Evolutionary conservation across 179 eudicot species (phyloP).

Genomic region (Silene coronaria): DNA sequence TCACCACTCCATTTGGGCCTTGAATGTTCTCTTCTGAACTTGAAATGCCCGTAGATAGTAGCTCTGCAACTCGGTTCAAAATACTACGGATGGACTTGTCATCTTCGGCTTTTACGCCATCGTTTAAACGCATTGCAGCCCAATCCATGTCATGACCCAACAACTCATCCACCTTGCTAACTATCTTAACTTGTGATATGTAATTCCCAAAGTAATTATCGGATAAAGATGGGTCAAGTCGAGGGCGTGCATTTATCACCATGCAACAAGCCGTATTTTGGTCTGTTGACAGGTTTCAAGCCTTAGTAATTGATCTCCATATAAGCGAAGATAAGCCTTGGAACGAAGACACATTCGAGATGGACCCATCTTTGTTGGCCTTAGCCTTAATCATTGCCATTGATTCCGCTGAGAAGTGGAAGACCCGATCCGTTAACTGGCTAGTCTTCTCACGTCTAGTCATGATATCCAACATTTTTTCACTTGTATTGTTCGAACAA

Average conservation of each 20-base stretch:
- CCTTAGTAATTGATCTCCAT: slow-evolving; percentile 17
- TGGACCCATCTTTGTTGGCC: slow-evolving; percentile 11
- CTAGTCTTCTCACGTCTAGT: background rate
- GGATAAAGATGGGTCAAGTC: slow-evolving; percentile 10
- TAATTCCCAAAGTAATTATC: background rate
- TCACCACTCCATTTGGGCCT: background rate
- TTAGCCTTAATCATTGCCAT: slow-evolving; percentile 4
- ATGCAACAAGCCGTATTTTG: slow-evolving; percentile 3
- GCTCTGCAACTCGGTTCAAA: background rate
- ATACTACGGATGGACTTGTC: background rate
- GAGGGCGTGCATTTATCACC: background rate
- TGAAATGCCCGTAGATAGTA: background rate
- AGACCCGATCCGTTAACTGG: slow-evolving; percentile 12
- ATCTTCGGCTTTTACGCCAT: slow-evolving; percentile 3
- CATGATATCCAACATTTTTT: background rate
- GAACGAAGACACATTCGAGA: slow-evolving; percentile 8
- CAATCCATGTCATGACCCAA: slow-evolving; percentile 9
- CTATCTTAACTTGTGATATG: background rate
- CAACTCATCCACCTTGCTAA: slow-evolving; percentile 16
- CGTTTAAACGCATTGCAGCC: slow-evolving; percentile 2
- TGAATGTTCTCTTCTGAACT: background rate
- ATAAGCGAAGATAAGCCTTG: slow-evolving; percentile 6
- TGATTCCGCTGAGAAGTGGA: slow-evolving; percentile 3
- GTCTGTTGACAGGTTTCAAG: background rate
- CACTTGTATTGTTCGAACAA: background rate